Conservation (phyloP, 2,329 filamentous ascomycete genomes). For the Calonectria montana region DNA sequence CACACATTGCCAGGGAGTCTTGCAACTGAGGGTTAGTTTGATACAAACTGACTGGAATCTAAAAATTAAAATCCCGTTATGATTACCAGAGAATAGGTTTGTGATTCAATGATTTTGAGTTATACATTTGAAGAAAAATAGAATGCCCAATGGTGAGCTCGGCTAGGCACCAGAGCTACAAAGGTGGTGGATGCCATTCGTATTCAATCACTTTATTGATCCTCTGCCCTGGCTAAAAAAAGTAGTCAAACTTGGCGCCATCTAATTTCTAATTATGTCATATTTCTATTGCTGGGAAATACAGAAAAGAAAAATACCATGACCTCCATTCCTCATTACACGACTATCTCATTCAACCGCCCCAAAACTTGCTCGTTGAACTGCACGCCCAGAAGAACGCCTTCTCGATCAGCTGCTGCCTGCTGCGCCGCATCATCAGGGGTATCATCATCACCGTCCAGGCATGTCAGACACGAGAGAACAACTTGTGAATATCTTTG, state of each 20-base stretch:
- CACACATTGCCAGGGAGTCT: neutral
- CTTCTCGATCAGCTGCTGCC: slow-evolving; percentile 10
- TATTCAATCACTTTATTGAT: no score
- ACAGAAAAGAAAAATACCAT: neutral
- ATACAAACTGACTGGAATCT: no score
- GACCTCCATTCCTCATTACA: neutral
- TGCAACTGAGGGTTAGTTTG: no score
- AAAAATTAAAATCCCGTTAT: no score
- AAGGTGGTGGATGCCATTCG: neutral
- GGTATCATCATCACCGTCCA: slow-evolving; percentile 3
- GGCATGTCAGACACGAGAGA: slow-evolving; percentile 11
- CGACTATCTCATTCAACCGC: slow-evolving; percentile 6
- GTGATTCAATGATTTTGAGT: no score
- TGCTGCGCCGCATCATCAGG: slow-evolving; percentile 8
- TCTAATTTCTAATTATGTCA: neutral
- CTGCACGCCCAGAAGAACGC: slow-evolving; percentile 1
- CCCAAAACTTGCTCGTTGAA: slow-evolving; percentile 11
- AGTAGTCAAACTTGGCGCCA: neutral
- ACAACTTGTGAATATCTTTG: slow-evolving; percentile 9
- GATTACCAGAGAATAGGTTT: no score
- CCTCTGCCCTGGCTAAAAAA: neutral
- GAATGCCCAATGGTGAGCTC: no score
- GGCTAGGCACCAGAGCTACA: neutral
- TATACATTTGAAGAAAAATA: no score
- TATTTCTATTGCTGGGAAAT: neutral